phyloP scores from a whole-genome alignment of 2,329 filamentous ascomycete species.

The Grosmannia huntii region DNA sequence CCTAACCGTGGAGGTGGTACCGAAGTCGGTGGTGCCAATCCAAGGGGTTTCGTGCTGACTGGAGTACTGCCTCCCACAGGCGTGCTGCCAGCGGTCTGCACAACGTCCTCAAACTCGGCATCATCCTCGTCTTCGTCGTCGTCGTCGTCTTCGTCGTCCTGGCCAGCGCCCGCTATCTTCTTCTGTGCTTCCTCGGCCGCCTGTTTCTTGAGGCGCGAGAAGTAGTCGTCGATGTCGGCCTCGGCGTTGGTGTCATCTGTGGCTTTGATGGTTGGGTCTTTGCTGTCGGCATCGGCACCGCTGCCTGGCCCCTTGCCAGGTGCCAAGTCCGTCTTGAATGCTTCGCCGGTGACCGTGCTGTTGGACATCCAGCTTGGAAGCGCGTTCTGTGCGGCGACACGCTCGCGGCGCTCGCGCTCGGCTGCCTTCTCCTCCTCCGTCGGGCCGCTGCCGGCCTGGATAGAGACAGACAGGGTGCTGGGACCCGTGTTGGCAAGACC shows the following conservation, averaged over 20 bases:
- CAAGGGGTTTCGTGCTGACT: slow-evolving; percentile 7
- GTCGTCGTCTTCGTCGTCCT: slow-evolving; percentile 24
- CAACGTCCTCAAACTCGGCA: slow-evolving; percentile 37
- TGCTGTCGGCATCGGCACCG: slow-evolving; percentile 31
- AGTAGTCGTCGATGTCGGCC: slow-evolving; percentile 52
- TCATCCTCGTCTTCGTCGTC: slow-evolving; percentile 31
- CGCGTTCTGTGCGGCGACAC: slow-evolving; percentile 54
- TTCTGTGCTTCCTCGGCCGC: slow-evolving; percentile 38
- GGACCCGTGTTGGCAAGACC: slow-evolving; percentile 54
- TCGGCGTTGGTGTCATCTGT: slow-evolving; percentile 36
- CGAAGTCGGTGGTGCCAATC: slow-evolving; percentile 11
- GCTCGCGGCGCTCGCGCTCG: slow-evolving; percentile 51
- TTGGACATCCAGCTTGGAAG: slow-evolving; percentile 60
- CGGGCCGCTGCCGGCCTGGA: slow-evolving; percentile 52
- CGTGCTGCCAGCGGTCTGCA: slow-evolving; percentile 20
- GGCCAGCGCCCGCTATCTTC: slow-evolving; percentile 31
- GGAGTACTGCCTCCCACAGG: slow-evolving; percentile 21
- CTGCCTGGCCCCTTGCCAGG: slow-evolving; percentile 16
- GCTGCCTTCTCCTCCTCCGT: slow-evolving; percentile 54
- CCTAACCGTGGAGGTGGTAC: neutral
- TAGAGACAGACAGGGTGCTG: slow-evolving; percentile 56
- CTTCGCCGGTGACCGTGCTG: slow-evolving; percentile 53
- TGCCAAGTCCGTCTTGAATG: slow-evolving; percentile 32
- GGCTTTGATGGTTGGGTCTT: slow-evolving; percentile 28
- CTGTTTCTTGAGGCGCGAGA: slow-evolving; percentile 52